Percentiles rank a stretch among this genome's conserved stretches.
phyloP scores from a whole-genome alignment of 495 filamentous ascomycete genomes.

The Lasiosphaeria hispida region DNA sequence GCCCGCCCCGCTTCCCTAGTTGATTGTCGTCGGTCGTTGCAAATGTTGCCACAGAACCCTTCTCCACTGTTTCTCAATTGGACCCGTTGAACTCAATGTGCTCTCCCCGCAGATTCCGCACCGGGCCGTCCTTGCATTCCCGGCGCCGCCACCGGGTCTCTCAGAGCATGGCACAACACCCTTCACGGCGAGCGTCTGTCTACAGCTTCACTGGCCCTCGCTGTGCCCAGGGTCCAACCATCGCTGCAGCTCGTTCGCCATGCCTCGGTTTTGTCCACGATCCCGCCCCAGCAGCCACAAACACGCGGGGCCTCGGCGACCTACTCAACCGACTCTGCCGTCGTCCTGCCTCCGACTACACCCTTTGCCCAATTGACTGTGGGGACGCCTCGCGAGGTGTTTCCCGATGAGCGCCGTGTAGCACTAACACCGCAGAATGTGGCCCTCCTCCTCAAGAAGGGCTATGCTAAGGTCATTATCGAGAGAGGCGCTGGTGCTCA shows the following conservation, averaged over 20 bases:
- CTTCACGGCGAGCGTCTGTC: conserved; percentile 15
- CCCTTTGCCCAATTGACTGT: conserved; percentile 68
- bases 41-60: not conserved
- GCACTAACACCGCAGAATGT: conserved; percentile 80
- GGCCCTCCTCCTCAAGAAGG: conserved; percentile 72
- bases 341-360: conserved; percentile 47
- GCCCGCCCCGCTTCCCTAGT: conserved; percentile 1
- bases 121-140: conserved; percentile 10
- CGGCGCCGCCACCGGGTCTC: conserved; percentile 24
- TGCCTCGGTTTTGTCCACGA: conserved; percentile 31
- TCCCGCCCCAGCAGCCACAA: conserved; percentile 16
- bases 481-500: conserved; percentile 71
- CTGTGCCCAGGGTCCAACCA: conserved; percentile 11
- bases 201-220: conserved; percentile 22
- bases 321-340: conserved; percentile 36
- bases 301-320: conserved; percentile 12
- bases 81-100: conserved; percentile 11
- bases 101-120: conserved; percentile 13
- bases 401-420: conserved; percentile 70
- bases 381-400: conserved; percentile 69
- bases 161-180: conserved; percentile 33
- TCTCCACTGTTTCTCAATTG: not conserved
- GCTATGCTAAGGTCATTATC: conserved; percentile 68
- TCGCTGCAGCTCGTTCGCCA: conserved; percentile 33
- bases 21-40: conserved; percentile 12